These are phyloP conservation scores for Rhodomyrtus tomentosa DNA, from an alignment of 345 rosid species.

Conservation along the genomic window DNA sequence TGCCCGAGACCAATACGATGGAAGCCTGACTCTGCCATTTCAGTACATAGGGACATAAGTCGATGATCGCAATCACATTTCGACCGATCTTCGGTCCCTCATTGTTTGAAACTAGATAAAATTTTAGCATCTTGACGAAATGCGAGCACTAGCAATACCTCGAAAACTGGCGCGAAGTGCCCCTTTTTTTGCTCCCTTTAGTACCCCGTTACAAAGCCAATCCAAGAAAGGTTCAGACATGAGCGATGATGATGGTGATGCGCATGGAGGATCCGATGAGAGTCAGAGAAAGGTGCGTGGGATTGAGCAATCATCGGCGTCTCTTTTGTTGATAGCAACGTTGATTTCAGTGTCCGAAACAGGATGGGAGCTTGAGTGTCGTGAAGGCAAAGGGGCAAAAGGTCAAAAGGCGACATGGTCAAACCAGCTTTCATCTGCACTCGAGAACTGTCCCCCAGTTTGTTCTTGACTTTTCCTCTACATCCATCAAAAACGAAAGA, in stretches of 20 bases:
- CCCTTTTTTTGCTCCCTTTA: not conserved
- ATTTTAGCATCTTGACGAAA: not conserved
- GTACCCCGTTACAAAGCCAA: not conserved
- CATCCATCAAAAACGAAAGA: not conserved
- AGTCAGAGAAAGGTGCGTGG: not conserved
- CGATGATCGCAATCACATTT: not conserved
- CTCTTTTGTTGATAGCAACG: not conserved
- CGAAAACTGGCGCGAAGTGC: not conserved
- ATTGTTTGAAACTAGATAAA: not conserved
- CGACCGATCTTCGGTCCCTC: not conserved
- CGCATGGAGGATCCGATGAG: not conserved
- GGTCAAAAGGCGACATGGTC: not conserved
- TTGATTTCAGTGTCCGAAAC: not conserved
- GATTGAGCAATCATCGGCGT: not conserved
- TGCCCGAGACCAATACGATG: not conserved
- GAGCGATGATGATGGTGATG: not conserved
- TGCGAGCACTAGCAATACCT: not conserved
- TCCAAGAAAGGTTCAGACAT: not conserved
- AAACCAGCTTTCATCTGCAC: not conserved
- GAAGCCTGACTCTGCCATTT: not conserved
- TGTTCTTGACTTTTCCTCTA: not conserved
- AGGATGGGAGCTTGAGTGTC: not conserved
- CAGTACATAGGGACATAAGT: not conserved
- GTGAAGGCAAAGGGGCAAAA: not conserved
- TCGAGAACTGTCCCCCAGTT: not conserved